Evolutionary conservation across 2,329 filamentous ascomycete genomes (phyloP).

Genomic region (Xylaria hypoxylon): DNA sequence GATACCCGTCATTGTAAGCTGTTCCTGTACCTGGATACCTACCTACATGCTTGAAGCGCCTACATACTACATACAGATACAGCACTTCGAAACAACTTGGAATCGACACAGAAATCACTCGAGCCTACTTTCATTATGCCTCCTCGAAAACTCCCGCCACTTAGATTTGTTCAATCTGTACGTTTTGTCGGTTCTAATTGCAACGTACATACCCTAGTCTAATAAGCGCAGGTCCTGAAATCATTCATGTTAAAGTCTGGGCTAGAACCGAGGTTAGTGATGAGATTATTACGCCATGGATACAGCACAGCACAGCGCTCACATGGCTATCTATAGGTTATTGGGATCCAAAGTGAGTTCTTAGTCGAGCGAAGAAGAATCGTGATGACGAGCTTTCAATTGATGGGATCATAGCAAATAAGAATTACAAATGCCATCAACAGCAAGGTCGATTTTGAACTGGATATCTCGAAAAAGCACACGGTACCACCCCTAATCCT

Average conservation of each 20-base stretch:
- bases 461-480: slow-evolving; percentile 79
- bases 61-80: no score
- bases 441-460: slow-evolving; percentile 79
- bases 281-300: neutral
- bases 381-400: slow-evolving; percentile 7
- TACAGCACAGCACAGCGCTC: slow-evolving; percentile 3
- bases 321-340: slow-evolving; percentile 48
- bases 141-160: slow-evolving; percentile 60
- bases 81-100: neutral
- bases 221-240: slow-evolving; percentile 74
- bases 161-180: slow-evolving; percentile 75
- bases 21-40: no score
- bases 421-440: slow-evolving; percentile 72
- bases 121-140: slow-evolving; percentile 39
- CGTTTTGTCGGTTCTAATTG: slow-evolving; percentile 44
- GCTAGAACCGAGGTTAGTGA: slow-evolving; percentile 82
- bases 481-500: slow-evolving; percentile 66
- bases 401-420: slow-evolving; percentile 61
- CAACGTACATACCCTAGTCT: slow-evolving; percentile 3
- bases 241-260: slow-evolving; percentile 89
- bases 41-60: no score
- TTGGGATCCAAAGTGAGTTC: slow-evolving; percentile 56
- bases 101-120: neutral
- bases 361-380: neutral
- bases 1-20: no score